Conservation (phyloP, 2,329 filamentous ascomycete species). For the Cercospora sojina region DNA sequence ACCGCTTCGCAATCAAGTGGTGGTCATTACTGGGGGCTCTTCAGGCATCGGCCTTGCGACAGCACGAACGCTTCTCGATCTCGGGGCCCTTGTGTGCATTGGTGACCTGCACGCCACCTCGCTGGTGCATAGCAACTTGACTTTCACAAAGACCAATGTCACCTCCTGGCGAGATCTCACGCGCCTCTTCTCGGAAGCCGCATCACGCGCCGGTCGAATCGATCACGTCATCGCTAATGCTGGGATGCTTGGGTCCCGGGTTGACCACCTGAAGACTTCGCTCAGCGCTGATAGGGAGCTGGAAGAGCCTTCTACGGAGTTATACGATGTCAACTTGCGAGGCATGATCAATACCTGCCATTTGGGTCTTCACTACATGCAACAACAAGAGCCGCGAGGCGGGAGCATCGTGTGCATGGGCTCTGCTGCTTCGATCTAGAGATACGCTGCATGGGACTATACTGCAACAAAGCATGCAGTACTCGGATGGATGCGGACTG, state of each 20-base stretch:
- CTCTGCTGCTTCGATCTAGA: too few relatives aligned
- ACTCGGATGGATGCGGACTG: too few relatives aligned
- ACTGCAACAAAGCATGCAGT: too few relatives aligned
- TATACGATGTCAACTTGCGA: too few relatives aligned
- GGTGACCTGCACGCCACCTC: constrained; percentile 53
- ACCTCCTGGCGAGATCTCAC: constrained; percentile 53
- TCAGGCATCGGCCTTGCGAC: too few relatives aligned
- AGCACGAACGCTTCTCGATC: constrained; percentile 51
- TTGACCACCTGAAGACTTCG: constrained; percentile 33
- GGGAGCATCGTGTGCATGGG: too few relatives aligned
- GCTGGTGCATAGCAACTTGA: constrained; percentile 31
- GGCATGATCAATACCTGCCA: too few relatives aligned
- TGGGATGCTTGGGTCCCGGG: constrained; percentile 49
- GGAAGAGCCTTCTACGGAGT: constrained; percentile 39
- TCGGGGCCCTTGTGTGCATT: constrained; percentile 57
- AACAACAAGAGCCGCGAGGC: too few relatives aligned
- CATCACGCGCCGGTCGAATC: constrained; percentile 44
- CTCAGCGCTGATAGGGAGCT: constrained; percentile 40
- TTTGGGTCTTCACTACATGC: too few relatives aligned
- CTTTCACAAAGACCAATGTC: constrained; percentile 51
- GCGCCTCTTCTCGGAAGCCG: constrained; percentile 49
- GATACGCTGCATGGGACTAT: too few relatives aligned
- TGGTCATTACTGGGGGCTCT: constrained; percentile 51
- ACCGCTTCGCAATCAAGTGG: constrained; percentile 16
- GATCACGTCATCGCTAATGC: constrained; percentile 57